These are phyloP conservation scores for Sonneratia alba DNA, from an alignment of 345 rosid species.

Conservation along the genomic window DNA sequence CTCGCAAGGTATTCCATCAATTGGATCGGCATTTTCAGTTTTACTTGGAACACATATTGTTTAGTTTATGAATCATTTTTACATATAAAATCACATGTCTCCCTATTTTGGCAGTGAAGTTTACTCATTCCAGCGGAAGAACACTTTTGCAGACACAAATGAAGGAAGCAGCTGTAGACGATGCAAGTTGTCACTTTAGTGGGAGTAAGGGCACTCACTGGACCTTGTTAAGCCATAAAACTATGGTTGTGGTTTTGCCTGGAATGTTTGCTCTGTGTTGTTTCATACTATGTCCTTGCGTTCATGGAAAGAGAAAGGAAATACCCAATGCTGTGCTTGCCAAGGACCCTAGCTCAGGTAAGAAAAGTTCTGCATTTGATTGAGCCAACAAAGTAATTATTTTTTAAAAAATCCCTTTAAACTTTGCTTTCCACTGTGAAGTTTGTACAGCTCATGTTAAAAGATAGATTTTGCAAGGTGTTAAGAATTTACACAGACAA, in stretches of 20 bases:
- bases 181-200: constrained; percentile 4
- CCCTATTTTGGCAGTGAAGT: constrained; percentile 25
- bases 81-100: constrained; percentile 5
- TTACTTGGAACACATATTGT: background rate
- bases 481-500: background rate
- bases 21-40: constrained; percentile 6
- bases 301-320: constrained; percentile 51
- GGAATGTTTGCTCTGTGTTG: constrained; percentile 52
- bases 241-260: constrained; percentile 35
- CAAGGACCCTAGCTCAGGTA: constrained; percentile 58
- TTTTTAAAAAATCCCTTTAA: background rate
- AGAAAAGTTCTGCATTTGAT: constrained; percentile 6
- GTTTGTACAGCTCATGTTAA: background rate
- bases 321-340: constrained; percentile 41
- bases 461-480: background rate
- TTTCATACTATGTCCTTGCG: constrained; percentile 46
- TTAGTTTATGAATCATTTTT: background rate
- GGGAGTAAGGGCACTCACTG: constrained; percentile 2
- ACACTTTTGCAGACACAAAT: constrained; percentile 35
- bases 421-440: background rate
- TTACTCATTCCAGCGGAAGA: constrained; percentile 29
- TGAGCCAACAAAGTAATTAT: background rate
- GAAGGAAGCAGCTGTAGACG: constrained; percentile 12
- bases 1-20: constrained; percentile 35
- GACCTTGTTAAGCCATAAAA: constrained; percentile 15